Base-by-base conservation (phyloP, 140 eudicot genomes). In the Stevia rebaudiana region DNA sequence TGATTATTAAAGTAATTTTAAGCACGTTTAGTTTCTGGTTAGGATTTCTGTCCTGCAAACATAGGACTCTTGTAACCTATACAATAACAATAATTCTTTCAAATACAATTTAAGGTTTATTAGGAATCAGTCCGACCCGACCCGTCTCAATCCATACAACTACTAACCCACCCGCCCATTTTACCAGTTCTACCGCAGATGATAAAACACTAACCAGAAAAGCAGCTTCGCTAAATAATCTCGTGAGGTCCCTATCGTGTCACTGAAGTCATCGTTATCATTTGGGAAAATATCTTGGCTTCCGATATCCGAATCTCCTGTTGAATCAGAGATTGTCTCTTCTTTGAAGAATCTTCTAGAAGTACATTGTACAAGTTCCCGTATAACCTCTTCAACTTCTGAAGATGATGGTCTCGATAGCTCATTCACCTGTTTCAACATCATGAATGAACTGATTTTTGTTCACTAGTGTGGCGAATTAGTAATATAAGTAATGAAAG, bases 201-300 rank as follows among this genome's bases (percentile, higher is more conserved):
- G 15, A 52, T 13, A 36, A 16, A 10, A 74, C 43, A 76, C 94
- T 76, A 30, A 89, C 97, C 97, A 90, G 86, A 90, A 90, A 64
- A 90, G 97, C 65, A 90, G 73, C 75, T 86, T 90, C 41, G 97
- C 97, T 77, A 90, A 77, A 74, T 90, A 86, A 80, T 90, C 97
- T 49, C 97, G 73, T 28, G 95, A 82, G 65, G 95, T 80, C 59
- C 87, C 84, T 54, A 82, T 68, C 46, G 90, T 80, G 72, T 84
- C 84, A 75, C 90, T 61, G 4, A 57, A 24, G 43, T 75, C 79
- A 21, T 74, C 75, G 57, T 56, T 72, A 15, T 42, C 83, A 70
- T 50, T 79, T 75, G 76, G 58, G 68, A 52, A 62, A 68, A 61
- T 75, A 47, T 64, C 82, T 46, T 63, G 66, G 58, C 65, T 65